Percentiles rank a stretch among this genome's conserved stretches.
phyloP scores from a whole-genome alignment of 164 flowering plant species.

The Warburgia ugandensis region DNA sequence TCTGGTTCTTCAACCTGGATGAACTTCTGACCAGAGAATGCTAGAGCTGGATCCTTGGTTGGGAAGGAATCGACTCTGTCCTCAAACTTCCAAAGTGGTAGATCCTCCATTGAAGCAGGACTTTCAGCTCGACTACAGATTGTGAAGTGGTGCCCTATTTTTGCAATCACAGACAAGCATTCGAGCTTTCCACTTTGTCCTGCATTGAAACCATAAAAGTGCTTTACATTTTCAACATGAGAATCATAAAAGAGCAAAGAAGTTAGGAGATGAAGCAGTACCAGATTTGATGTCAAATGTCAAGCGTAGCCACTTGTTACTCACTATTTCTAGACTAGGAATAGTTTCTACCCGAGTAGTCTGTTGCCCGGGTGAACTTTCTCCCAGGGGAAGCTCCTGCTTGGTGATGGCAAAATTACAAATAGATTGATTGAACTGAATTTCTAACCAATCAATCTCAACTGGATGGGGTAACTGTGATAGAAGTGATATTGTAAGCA shows the following conservation, averaged over 20 bases:
- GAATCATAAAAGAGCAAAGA: neutral
- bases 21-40: conserved; percentile 80
- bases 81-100: conserved; percentile 96
- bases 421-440: conserved; percentile 81
- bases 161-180: conserved; percentile 67
- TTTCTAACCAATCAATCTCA: conserved; percentile 76
- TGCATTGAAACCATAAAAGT: conserved; percentile 26
- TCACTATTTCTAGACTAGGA: conserved; percentile 36
- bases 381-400: conserved; percentile 17
- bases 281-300: conserved; percentile 79
- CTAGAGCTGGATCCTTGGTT: conserved; percentile 73
- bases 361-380: conserved; percentile 18
- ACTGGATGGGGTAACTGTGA: conserved; percentile 69
- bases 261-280: conserved; percentile 15
- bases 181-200: conserved; percentile 97
- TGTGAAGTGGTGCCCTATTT: conserved; percentile 59
- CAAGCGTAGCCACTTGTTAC: conserved; percentile 81
- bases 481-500: conserved; percentile 67
- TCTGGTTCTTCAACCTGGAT: conserved; percentile 91
- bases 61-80: conserved; percentile 69
- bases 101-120: conserved; percentile 89
- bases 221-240: neutral
- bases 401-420: conserved; percentile 65
- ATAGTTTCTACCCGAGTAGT: conserved; percentile 45
- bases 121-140: conserved; percentile 94